phyloP scores from a whole-genome alignment of 495 filamentous ascomycete genomes.

The Daldinia childiae region DNA sequence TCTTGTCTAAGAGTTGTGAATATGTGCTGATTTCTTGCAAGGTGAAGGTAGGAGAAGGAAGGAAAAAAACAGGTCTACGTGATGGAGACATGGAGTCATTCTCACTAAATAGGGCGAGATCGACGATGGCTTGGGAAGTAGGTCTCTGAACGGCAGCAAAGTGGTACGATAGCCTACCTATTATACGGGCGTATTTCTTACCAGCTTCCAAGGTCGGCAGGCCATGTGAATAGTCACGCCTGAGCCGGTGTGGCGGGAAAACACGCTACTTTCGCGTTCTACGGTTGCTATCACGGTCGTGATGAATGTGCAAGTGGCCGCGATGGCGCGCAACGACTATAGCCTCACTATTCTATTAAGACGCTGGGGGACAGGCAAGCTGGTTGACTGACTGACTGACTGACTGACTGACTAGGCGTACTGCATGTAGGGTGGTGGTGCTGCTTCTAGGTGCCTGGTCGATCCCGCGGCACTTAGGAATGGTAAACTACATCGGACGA shows the following conservation, averaged over 20 bases:
- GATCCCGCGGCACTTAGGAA: slow-evolving; percentile 13
- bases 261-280: slow-evolving; percentile 6
- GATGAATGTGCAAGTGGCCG: slow-evolving; percentile 25
- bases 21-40: not conserved
- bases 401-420: slow-evolving; percentile 8
- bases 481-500: slow-evolving; percentile 19
- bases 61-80: not conserved
- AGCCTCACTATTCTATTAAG: slow-evolving; percentile 12
- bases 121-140: slow-evolving; percentile 7
- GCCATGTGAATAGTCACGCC: slow-evolving; percentile 27
- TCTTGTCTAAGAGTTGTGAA: not conserved
- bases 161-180: slow-evolving; percentile 5
- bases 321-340: slow-evolving; percentile 20
- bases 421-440: slow-evolving; percentile 10
- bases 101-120: slow-evolving; percentile 14
- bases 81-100: not conserved
- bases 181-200: slow-evolving; percentile 15
- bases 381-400: too few species aligned
- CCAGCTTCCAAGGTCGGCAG: slow-evolving; percentile 7
- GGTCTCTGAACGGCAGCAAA: slow-evolving; percentile 9
- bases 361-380: not conserved
- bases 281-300: slow-evolving; percentile 16
- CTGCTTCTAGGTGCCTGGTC: slow-evolving; percentile 15
- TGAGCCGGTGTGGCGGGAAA: slow-evolving; percentile 24
- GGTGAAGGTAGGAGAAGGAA: not conserved